A percentile compares a stretch with the other conserved stretches of the same genome.
These are phyloP conservation scores for Tricholomella constricta DNA, from an alignment of 768 basidiomycete species.

Conservation along the genomic window DNA sequence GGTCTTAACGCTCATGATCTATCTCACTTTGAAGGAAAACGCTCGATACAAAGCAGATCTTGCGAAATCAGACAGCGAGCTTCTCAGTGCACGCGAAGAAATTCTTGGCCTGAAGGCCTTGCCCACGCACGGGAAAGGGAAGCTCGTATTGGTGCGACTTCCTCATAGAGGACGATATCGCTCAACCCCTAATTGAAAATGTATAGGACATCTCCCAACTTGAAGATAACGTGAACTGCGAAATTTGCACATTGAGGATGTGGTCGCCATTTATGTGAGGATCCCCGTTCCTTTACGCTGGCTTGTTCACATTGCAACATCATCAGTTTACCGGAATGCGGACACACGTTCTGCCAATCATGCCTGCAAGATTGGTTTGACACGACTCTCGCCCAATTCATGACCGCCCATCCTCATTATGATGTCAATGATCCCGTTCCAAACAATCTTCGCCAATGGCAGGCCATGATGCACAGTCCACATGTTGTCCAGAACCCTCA, in stretches of 20 bases:
- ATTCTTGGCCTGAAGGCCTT: conserved; percentile 26
- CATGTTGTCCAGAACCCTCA: conserved; percentile 28
- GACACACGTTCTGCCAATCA: conserved; percentile 66
- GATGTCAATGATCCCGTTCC: conserved; percentile 30
- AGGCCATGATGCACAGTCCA: conserved; percentile 24
- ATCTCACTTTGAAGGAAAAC: conserved; percentile 29
- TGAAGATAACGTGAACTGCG: conserved; percentile 60
- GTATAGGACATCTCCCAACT: conserved; percentile 44
- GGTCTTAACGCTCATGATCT: background rate
- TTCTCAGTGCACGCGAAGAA: conserved; percentile 25
- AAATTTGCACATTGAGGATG: conserved; percentile 64
- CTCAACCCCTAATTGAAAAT: conserved; percentile 1
- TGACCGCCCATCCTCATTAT: conserved; percentile 47
- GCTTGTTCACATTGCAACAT: background rate
- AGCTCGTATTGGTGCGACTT: conserved; percentile 32
- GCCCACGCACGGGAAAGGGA: conserved; percentile 27
- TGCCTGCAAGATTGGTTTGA: conserved; percentile 62
- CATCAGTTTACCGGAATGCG: conserved; percentile 63
- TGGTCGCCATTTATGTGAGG: conserved; percentile 69
- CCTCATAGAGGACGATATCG: background rate
- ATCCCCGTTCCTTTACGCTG: background rate
- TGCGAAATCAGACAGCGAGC: conserved; percentile 23
- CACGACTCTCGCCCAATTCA: conserved; percentile 51
- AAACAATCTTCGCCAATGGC: conserved; percentile 18
- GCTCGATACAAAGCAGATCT: conserved; percentile 32